phyloP scores from a whole-genome alignment of 495 filamentous ascomycete species.

The Collariella sp. region DNA sequence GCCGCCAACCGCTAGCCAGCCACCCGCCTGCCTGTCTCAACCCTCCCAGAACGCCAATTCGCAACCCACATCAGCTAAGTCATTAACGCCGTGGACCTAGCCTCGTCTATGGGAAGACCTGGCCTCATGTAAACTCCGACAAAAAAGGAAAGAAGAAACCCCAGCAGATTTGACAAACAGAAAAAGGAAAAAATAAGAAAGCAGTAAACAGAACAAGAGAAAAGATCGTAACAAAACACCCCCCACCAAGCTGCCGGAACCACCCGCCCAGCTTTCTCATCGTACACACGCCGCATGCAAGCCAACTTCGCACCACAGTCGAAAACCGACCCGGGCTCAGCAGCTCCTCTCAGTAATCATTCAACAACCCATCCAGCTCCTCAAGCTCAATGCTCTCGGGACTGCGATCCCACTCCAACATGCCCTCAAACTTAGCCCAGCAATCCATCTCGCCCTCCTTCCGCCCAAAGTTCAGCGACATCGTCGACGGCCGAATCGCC shows the following conservation, averaged over 20 bases:
- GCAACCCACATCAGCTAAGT: constrained; percentile 24
- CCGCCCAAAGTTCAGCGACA: constrained; percentile 39
- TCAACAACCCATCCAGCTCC: constrained; percentile 84
- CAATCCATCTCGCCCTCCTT: constrained; percentile 43
- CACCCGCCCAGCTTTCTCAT: constrained; percentile 10
- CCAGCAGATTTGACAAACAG: neutral
- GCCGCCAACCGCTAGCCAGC: constrained; percentile 1
- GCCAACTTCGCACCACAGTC: neutral
- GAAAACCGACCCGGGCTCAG: neutral
- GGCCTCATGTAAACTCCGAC: constrained; percentile 5
- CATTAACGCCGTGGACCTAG: constrained; percentile 18
- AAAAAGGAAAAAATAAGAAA: neutral
- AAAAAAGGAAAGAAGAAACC: neutral
- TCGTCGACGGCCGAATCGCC: constrained; percentile 35
- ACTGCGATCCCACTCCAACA: constrained; percentile 60
- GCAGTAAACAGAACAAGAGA: neutral
- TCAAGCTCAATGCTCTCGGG: constrained; percentile 86
- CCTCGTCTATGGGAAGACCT: constrained; percentile 22
- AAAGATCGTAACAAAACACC: neutral
- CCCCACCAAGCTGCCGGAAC: constrained; percentile 7
- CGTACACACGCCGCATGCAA: neutral
- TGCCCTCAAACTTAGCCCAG: constrained; percentile 44
- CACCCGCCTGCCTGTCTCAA: neutral
- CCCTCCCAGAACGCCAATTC: constrained; percentile 15
- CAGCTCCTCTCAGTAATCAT: constrained; percentile 57